Evolutionary conservation across 2,329 filamentous ascomycete genomes (phyloP).

Genomic region (Magnaporthiopsis rhizophila): DNA sequence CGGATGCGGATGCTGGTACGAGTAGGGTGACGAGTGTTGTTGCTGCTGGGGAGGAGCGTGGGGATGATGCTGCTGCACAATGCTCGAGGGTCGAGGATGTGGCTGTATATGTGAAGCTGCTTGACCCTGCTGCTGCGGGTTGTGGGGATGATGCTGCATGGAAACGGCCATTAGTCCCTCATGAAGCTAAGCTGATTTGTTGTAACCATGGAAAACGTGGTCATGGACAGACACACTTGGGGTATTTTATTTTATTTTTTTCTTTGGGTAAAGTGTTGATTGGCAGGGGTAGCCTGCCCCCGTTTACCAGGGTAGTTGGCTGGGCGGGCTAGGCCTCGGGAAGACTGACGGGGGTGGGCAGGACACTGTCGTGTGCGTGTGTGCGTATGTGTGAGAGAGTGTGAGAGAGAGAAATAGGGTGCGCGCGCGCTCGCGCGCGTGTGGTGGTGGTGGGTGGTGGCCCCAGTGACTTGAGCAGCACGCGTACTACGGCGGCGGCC

Average conservation of each 20-base stretch:
- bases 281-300: conserved; percentile 10
- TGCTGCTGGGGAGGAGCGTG: conserved; percentile 53
- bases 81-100: conserved; percentile 63
- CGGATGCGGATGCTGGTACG: conserved; percentile 47
- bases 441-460: conserved; percentile 17
- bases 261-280: conserved; percentile 23
- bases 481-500: background rate
- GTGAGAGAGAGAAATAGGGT: no score
- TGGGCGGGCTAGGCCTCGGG: conserved; percentile 34
- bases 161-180: conserved; percentile 49
- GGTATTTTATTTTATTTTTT: conserved; percentile 40
- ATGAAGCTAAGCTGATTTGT: conserved; percentile 7
- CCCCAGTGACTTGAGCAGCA: background rate
- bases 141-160: conserved; percentile 71
- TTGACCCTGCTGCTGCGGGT: conserved; percentile 65
- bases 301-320: conserved; percentile 39
- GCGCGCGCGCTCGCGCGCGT: background rate
- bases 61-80: conserved; percentile 63
- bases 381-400: no score
- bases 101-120: conserved; percentile 58
- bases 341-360: background rate
- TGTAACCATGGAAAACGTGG: conserved; percentile 4
- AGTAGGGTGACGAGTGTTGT: conserved; percentile 59
- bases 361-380: background rate
- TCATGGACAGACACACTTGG: conserved; percentile 35